These are phyloP conservation scores for Fusarium solani-melongenae DNA, from an alignment of 2,329 filamentous ascomycete genomes.

Conservation along the genomic window DNA sequence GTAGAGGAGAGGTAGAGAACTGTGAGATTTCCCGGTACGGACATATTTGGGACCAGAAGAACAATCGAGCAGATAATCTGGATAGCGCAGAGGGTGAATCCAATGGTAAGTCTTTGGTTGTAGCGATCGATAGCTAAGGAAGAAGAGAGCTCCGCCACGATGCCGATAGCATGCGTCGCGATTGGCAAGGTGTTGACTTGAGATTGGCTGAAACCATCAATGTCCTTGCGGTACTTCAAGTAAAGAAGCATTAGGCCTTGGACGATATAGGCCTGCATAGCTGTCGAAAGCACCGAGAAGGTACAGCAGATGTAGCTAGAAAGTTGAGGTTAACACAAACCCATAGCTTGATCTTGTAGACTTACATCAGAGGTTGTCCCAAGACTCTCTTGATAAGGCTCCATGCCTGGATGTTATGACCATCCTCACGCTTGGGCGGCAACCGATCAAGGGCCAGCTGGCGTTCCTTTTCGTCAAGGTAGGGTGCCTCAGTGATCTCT, in stretches of 20 bases:
- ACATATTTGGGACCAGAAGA: constrained; percentile 30
- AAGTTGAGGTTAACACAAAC: background rate
- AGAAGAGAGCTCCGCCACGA: constrained; percentile 34
- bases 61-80: constrained; percentile 34
- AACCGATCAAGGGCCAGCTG: constrained; percentile 45
- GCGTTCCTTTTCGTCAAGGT: constrained; percentile 49
- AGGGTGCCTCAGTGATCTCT: constrained; percentile 50
- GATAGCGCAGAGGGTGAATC: constrained; percentile 16
- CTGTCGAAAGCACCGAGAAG: constrained; percentile 45
- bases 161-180: constrained; percentile 39
- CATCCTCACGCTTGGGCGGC: constrained; percentile 47
- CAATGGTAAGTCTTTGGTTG: constrained; percentile 10
- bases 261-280: constrained; percentile 37
- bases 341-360: rapidly evolving
- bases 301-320: constrained; percentile 25
- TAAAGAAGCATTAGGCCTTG: constrained; percentile 42
- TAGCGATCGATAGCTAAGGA: constrained; percentile 37
- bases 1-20: constrained; percentile 38
- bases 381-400: constrained; percentile 45
- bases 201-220: constrained; percentile 33
- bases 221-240: constrained; percentile 35
- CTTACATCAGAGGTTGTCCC: constrained; percentile 43
- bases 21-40: constrained; percentile 30
- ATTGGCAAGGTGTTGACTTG: constrained; percentile 43
- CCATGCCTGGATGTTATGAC: constrained; percentile 47